Conservation (phyloP, 2,329 filamentous ascomycete species). For the Aureobasidium sp. region DNA sequence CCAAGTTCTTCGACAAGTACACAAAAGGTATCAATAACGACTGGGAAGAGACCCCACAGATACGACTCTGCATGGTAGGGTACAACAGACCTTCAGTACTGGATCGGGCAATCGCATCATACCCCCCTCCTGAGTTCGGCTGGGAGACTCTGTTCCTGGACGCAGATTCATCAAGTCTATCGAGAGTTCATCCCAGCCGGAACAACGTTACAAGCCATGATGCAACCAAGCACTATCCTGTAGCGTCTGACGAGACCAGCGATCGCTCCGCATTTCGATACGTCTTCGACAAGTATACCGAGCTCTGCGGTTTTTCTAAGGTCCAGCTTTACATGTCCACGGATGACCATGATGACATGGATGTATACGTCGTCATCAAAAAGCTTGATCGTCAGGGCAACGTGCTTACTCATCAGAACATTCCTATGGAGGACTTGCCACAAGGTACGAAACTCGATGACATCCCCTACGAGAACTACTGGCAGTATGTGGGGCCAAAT, state of each 20-base stretch:
- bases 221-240: too few species aligned
- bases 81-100: conserved; percentile 34
- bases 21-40: conserved; percentile 49
- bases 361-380: conserved; percentile 20
- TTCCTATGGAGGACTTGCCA: neutral
- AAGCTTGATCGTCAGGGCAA: neutral
- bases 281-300: conserved; percentile 41
- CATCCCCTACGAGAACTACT: conserved; percentile 35
- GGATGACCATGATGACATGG: conserved; percentile 6
- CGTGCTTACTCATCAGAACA: neutral
- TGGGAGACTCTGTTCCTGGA: too few species aligned
- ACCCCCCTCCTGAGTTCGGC: too few species aligned
- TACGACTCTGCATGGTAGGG: conserved; percentile 45
- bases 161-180: too few species aligned
- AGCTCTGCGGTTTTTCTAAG: conserved; percentile 51
- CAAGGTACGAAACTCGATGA: neutral
- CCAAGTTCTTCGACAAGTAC: conserved; percentile 52
- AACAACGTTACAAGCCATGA: too few species aligned
- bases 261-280: conserved; percentile 36
- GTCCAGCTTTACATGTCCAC: conserved; percentile 43
- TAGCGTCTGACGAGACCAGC: too few species aligned
- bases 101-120: too few species aligned
- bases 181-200: too few species aligned
- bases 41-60: conserved; percentile 46
- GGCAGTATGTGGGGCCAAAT: neutral